Evolutionary conservation across 2,329 filamentous ascomycete species (phyloP), one percentile per base, ranked within the genome.

Genomic region (Penicillium polonicum): DNA sequence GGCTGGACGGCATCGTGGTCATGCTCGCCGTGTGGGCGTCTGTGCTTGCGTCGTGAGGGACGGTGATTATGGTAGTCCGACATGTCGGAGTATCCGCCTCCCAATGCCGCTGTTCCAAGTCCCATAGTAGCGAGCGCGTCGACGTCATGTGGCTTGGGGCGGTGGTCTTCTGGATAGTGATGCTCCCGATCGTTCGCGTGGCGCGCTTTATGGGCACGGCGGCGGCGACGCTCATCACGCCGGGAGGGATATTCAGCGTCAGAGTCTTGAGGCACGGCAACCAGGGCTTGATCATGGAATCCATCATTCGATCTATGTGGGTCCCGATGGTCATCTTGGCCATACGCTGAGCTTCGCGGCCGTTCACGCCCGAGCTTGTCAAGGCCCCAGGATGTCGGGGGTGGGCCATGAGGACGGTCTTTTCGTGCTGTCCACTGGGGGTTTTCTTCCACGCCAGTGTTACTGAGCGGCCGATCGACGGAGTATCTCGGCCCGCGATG

Each of bases 251-350:
- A 78, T 41, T 66, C 78, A 52, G 76, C 73, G 44, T 80, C 79
- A 12, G 72, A 70, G 19, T 78, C 77, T 59, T 82, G 82, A 60
- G 82, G 80, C 5, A 82, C 63, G 17, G 78, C 70, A 3, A 79
- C 73, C 13, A 78, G 72, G 35, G 76, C 72, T 57, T 76, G 76
- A 44, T 78, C 78, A 31, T 75, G 76, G 12, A 78, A 69, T 41
- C 58, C 70, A 58, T 61, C 75, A 49, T 60, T 72, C 42, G 59
- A 68, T 52, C 69, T 64, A 19, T 75, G 69, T 17, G 78, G 74
- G 12, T 79, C 72, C 55, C 78, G 35, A 70, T 64, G 48, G 5
- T 61, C 55, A 41, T 72, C 73, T 46, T 60, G 76, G 68, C 59
- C 62, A 25, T 67, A 62, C 19, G 56, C 51, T 9, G 68, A 69